Evolutionary conservation across 331 rosid species (phyloP), one percentile per base, ranked within the genome.

Genomic region (Cydonia oblonga): DNA sequence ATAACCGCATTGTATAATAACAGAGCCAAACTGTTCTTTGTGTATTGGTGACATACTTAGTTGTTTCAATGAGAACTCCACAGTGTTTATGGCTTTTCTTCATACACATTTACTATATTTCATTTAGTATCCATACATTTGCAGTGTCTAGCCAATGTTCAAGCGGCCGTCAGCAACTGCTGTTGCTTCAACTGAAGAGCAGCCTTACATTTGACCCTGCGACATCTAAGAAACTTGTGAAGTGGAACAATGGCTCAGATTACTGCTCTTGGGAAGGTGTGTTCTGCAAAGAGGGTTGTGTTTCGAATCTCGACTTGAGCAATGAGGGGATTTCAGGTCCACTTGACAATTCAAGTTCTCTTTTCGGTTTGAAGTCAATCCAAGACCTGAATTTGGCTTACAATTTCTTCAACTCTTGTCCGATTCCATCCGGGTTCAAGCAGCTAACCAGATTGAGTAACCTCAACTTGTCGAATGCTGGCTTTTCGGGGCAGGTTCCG

Each of bases 161-260:
- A 5, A 44, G 20, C 4, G 79, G n/a, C n/a, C n/a, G n/a, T n/a
- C n/a, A 84, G 40, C 84, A 87, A 52, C 65, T 82, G 76, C 35
- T 87, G 74, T 67, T 76, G 0, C 76, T n/a, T n/a, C n/a, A 74
- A 24, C 44, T 87, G 70, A 84, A 78, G 72, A 80, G 64, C 61
- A 46, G 16, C 75, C 78, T 84, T 58, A 49, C 2, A 2, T 76
- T 80, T 23, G 0, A 10, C 1, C 1, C 7, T 44, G 7, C 26
- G 20, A 2, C 0, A 12, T 82, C 85, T 28, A 73, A 2, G 1
- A 87, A 84, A 25, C 70, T 84, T 11, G 29, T 18, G 7, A 4
- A 15, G 23, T 72, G 76, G 61, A 35, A 35, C 9, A 7, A 19
- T 44, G 67, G 5, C 2, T 6, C 75, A 0, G 33, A 76, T 14